These are phyloP conservation scores for Henckelia pumila DNA, from an alignment of 257 asterid species.

Conservation along the genomic window DNA sequence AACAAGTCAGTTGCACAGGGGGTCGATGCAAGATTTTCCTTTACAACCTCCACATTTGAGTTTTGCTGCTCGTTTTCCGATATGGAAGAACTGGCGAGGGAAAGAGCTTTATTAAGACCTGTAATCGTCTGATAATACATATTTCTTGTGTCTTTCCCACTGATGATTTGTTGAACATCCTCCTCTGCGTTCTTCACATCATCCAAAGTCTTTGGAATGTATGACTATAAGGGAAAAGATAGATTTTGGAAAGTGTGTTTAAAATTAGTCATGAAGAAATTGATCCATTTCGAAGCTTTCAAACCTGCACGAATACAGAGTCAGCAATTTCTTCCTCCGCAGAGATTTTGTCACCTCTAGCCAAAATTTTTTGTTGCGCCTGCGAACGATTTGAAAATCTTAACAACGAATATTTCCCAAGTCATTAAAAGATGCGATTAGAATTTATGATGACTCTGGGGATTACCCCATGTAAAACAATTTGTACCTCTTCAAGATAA, in stretches of 20 bases:
- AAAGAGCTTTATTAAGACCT: conserved; percentile 76
- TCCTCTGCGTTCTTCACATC: conserved; percentile 75
- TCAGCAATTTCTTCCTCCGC: conserved; percentile 94
- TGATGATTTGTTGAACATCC: conserved; percentile 73
- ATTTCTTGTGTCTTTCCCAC: conserved; percentile 75
- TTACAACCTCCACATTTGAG: conserved; percentile 24
- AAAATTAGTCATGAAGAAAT: background rate
- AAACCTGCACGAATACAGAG: conserved; percentile 81
- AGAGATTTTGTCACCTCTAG: conserved; percentile 72
- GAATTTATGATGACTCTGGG: conserved; percentile 11
- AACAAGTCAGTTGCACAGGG: conserved; percentile 14
- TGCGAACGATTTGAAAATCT: conserved; percentile 24
- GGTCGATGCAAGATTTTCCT: conserved; percentile 16
- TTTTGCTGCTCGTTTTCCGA: conserved; percentile 35
- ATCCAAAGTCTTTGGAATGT: conserved; percentile 84
- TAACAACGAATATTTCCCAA: conserved; percentile 7
- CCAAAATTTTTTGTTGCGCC: conserved; percentile 79
- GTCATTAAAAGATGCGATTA: conserved; percentile 10
- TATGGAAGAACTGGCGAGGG: conserved; percentile 36
- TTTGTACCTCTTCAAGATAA: conserved; percentile 81
- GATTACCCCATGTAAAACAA: background rate
- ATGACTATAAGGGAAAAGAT: conserved; percentile 43
- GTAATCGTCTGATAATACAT: conserved; percentile 86
- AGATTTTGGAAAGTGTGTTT: background rate
- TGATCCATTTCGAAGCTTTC: background rate